Evolutionary conservation across 768 basidiomycete species (phyloP), one percentile per base, ranked within the genome.

Genomic region (Dentipellis fragilis): DNA sequence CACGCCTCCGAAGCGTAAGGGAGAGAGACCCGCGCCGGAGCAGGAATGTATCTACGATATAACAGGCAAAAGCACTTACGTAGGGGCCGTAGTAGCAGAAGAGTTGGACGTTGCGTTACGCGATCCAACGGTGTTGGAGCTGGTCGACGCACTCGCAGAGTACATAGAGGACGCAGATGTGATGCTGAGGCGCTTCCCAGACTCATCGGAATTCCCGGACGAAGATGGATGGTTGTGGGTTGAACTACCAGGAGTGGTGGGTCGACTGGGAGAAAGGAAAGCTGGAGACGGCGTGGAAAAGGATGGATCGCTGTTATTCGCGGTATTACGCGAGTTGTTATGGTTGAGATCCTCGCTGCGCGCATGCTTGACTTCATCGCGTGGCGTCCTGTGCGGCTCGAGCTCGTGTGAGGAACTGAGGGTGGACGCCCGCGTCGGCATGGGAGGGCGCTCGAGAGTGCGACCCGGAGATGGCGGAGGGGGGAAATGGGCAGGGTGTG

Each of bases 351-450:
- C 59, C 62, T 68, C 69, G 61, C 67, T 64, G 59, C 64, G 69
- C 21, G 61, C 45, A 54, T 54, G 54, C 4, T 21, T 19, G 5
- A 58, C 48, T 11, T 49, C 35, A 35, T 60, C 61, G 23, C 54
- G 42, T 38, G 38, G 50, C n/a, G 57, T 67, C 57, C 65, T 75
- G 72, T 72, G 75, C 63, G 77, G 75, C 70, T 79, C 74, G 52
- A 77, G 73, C 69, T 84, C 80, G 60, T 72, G 67, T 54, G 81
- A 64, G 37, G 76, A 71, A 57, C 77, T 74, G 55, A 81, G 65
- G 11, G 86, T 88, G 54, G 85, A 83, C 5, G 86, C 79, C 72
- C 85, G 79, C 39, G 76, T 79, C 52, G 84, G 84, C 47, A 78
- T 64, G 63, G 73, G 63, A 34, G 80, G 73, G 45, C 83, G 80